Conservation (phyloP, 2,329 filamentous ascomycete genomes). For the Colletotrichum sp. region DNA sequence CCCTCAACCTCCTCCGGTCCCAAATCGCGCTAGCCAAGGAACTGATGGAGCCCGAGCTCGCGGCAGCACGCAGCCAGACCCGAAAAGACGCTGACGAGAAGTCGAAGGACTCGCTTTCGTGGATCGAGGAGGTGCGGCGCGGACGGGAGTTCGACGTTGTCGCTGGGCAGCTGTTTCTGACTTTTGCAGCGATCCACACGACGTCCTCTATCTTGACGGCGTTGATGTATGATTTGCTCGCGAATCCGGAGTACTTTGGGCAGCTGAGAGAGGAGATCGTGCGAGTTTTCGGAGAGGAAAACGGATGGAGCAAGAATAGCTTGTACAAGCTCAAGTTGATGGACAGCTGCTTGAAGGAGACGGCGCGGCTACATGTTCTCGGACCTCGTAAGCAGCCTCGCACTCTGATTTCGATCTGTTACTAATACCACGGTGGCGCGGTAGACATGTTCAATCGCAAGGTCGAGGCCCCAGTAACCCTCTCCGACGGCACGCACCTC, state of each 20-base stretch:
- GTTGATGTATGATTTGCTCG: slow-evolving; percentile 41
- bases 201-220: slow-evolving; percentile 40
- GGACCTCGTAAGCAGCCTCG: neutral
- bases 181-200: slow-evolving; percentile 59
- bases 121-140: slow-evolving; percentile 42
- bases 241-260: slow-evolving; percentile 42
- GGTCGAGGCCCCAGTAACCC: neutral
- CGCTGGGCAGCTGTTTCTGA: slow-evolving; percentile 78
- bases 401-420: neutral
- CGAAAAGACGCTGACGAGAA: slow-evolving; percentile 30
- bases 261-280: slow-evolving; percentile 47
- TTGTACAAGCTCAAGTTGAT: slow-evolving; percentile 43
- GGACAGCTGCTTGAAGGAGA: slow-evolving; percentile 47
- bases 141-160: slow-evolving; percentile 69
- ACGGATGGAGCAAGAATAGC: slow-evolving; percentile 36
- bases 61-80: slow-evolving; percentile 23
- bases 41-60: slow-evolving; percentile 37
- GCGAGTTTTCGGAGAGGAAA: slow-evolving; percentile 34
- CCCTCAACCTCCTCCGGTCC: slow-evolving; percentile 34
- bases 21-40: slow-evolving; percentile 38
- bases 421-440: neutral
- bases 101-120: slow-evolving; percentile 44
- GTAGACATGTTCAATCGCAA: neutral
- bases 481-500: slow-evolving; percentile 11
- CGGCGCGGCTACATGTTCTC: slow-evolving; percentile 27